Evolutionary conservation across 1,284 basidiomycete genomes (phyloP).

Genomic region (Chiua sp.): DNA sequence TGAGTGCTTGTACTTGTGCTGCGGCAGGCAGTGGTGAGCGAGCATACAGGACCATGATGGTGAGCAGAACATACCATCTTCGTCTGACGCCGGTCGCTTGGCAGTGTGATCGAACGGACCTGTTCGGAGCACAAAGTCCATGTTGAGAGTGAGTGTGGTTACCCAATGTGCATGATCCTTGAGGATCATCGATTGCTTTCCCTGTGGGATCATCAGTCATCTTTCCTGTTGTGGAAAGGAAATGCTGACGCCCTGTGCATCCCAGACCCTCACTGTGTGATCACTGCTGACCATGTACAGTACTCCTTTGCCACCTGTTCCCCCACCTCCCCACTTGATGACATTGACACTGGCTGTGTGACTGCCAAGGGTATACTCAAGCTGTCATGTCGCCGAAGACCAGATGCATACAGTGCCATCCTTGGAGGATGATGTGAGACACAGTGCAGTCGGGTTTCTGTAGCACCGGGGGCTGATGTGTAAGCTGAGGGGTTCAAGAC

Average conservation of each 20-base stretch:
- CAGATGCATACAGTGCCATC: slow-evolving; percentile 96
- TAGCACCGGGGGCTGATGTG: slow-evolving; percentile 9
- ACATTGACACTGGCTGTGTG: slow-evolving; percentile 96
- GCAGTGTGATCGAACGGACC: slow-evolving; percentile 93
- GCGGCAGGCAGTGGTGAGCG: neutral
- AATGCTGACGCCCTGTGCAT: slow-evolving; percentile 69
- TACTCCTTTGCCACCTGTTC: slow-evolving; percentile 69
- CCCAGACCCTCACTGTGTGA: slow-evolving; percentile 94
- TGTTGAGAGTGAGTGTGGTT: slow-evolving; percentile 94
- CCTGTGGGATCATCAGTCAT: slow-evolving; percentile 44
- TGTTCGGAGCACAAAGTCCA: slow-evolving; percentile 94
- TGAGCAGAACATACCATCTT: slow-evolving; percentile 63
- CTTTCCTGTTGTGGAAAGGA: neutral
- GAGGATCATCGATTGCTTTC: slow-evolving; percentile 71
- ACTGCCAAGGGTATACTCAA: slow-evolving; percentile 90
- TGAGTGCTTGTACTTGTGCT: slow-evolving; percentile 79
- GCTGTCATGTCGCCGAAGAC: slow-evolving; percentile 75
- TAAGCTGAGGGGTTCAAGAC: slow-evolving; percentile 1
- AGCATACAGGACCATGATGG: neutral
- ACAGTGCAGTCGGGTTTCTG: slow-evolving; percentile 77
- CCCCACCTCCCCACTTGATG: slow-evolving; percentile 90
- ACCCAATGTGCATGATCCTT: slow-evolving; percentile 99
- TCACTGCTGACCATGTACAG: slow-evolving; percentile 96
- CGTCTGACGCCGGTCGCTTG: slow-evolving; percentile 77
- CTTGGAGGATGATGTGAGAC: slow-evolving; percentile 95